These are phyloP conservation scores for Trichosporon sp. DNA, from an alignment of 1,284 basidiomycete genomes.

Conservation along the genomic window DNA sequence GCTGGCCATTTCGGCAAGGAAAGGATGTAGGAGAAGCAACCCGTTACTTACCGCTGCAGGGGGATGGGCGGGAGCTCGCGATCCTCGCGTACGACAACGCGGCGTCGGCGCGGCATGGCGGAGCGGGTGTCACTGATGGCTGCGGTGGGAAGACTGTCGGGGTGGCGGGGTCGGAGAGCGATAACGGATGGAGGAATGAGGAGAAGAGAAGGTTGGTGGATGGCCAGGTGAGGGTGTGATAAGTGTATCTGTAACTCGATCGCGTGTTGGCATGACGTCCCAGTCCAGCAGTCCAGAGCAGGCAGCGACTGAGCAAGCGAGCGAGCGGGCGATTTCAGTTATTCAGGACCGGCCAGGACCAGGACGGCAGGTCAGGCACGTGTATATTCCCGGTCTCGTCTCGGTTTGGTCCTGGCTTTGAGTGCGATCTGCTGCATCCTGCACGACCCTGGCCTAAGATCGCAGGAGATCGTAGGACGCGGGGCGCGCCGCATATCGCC, in stretches of 20 bases:
- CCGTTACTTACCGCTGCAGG: not conserved
- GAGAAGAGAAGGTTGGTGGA: not conserved
- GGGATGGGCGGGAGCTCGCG: not conserved
- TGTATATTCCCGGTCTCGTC: not conserved
- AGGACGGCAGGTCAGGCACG: constrained; percentile 10
- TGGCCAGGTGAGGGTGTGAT: not conserved
- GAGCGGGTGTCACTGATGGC: not conserved
- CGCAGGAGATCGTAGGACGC: no score
- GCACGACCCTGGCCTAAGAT: no score
- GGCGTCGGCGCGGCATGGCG: not conserved
- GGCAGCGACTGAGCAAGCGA: no score
- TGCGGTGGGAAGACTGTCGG: not conserved
- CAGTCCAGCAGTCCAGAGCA: no score
- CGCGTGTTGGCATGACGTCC: constrained; percentile 1
- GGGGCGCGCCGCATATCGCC: constrained; percentile 7
- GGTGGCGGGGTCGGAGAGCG: not conserved
- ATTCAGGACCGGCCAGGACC: constrained; percentile 12
- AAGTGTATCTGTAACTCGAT: not conserved
- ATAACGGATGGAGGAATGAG: not conserved
- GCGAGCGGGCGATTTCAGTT: no score
- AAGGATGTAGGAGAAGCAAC: not conserved
- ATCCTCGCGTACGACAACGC: not conserved
- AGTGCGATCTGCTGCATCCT: no score
- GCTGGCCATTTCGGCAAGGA: not conserved
- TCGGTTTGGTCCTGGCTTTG: constrained; percentile 6